phyloP scores from a whole-genome alignment of 345 rosid species.

The Pistacia atlantica region DNA sequence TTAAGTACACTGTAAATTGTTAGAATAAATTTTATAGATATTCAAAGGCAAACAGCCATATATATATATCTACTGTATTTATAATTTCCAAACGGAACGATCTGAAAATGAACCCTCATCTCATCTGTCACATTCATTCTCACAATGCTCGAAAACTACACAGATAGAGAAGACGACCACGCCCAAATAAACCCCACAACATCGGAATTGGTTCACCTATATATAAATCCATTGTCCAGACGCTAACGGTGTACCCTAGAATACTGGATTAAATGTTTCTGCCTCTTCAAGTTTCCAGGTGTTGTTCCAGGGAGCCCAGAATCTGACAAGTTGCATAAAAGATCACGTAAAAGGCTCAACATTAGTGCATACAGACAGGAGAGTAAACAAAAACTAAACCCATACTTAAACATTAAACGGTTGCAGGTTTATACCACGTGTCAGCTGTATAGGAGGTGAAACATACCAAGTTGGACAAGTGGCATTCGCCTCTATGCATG shows the following conservation, averaged over 20 bases:
- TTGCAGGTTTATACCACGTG: constrained; percentile 19
- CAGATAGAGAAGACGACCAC: not conserved
- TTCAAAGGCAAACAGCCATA: too few species aligned
- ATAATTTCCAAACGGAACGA: too few species aligned
- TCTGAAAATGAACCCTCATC: too few species aligned
- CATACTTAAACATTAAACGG: not conserved
- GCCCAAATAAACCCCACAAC: not conserved
- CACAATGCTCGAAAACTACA: not conserved
- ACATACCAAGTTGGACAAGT: constrained; percentile 32
- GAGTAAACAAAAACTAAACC: not conserved
- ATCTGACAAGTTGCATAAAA: constrained; percentile 5
- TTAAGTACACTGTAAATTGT: too few species aligned
- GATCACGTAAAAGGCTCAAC: not conserved
- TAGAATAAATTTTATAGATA: too few species aligned
- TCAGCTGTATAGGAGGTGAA: constrained; percentile 13
- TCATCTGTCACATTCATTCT: not conserved
- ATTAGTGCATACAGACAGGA: not conserved
- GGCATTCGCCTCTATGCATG: constrained; percentile 17
- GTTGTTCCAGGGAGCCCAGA: not conserved
- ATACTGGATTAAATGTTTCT: not conserved
- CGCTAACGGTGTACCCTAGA: not conserved
- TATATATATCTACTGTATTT: too few species aligned
- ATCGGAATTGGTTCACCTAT: not conserved
- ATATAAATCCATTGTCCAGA: not conserved
- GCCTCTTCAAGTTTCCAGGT: constrained; percentile 13